phyloP scores from a whole-genome alignment of 257 asterid genomes.

The Ilex asprella region DNA sequence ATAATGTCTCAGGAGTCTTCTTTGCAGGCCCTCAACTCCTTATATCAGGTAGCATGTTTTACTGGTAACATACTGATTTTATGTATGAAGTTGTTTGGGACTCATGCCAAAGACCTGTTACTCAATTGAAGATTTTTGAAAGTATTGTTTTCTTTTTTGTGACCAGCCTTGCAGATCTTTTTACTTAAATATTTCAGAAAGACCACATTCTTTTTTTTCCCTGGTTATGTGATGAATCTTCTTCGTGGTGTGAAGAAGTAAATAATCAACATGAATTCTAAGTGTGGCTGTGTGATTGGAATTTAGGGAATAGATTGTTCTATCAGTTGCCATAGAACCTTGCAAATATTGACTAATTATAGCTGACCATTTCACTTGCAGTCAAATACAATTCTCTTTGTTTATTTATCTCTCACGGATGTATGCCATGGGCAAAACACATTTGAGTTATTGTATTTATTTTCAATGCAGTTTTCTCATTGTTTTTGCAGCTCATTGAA shows the following conservation, averaged over 20 bases:
- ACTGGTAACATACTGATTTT: too few relatives aligned
- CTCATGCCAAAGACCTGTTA: too few relatives aligned
- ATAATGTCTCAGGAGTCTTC: constrained; percentile 94
- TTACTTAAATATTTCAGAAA: background rate
- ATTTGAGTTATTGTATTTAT: background rate
- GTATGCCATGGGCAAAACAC: too few relatives aligned
- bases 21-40: constrained; percentile 57
- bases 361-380: too few relatives aligned
- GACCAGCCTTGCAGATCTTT: background rate
- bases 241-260: too few relatives aligned
- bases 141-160: constrained; percentile 2
- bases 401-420: constrained; percentile 1
- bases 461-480: too few relatives aligned
- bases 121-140: background rate
- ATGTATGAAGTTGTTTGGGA: too few relatives aligned
- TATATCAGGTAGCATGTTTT: constrained; percentile 57
- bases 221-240: too few relatives aligned
- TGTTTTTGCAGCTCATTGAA: constrained; percentile 61
- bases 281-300: too few relatives aligned
- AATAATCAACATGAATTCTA: too few relatives aligned
- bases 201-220: too few relatives aligned
- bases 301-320: background rate
- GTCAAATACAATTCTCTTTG: background rate
- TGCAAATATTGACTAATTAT: background rate
- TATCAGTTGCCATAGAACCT: background rate